Evolutionary conservation across 225 moss, liverwort and hornwort genomes (phyloP).

Genomic region (Pseudisothecium myosuroides): DNA sequence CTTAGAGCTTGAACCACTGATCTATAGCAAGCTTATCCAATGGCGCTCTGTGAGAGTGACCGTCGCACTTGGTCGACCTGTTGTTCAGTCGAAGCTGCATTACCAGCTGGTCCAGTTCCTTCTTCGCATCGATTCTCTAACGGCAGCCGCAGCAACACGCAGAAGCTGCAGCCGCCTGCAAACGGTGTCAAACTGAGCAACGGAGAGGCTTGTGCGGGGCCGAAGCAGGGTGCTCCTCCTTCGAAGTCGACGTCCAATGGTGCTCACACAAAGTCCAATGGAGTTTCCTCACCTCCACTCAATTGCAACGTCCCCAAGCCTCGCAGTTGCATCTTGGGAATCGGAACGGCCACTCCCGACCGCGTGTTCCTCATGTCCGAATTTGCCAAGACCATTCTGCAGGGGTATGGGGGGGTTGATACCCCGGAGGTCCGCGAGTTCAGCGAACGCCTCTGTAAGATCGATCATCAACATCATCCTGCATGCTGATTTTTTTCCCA

Average conservation of each 20-base stretch:
- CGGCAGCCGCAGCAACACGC: background rate
- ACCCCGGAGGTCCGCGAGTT: conserved; percentile 9
- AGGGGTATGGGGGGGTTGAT: background rate
- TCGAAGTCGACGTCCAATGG: background rate
- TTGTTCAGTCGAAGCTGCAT: background rate
- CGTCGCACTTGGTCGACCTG: conserved; percentile 14
- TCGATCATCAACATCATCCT: background rate
- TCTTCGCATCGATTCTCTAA: background rate
- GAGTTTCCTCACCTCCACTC: background rate
- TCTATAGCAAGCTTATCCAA: background rate
- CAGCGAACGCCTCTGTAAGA: conserved; percentile 30
- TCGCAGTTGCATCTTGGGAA: conserved; percentile 31
- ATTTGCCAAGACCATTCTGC: conserved; percentile 5
- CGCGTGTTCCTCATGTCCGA: conserved; percentile 16
- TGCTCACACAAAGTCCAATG: background rate
- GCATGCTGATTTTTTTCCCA: background rate
- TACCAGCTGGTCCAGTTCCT: background rate
- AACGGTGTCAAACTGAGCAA: background rate
- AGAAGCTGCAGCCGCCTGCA: background rate
- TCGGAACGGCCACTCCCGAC: conserved; percentile 34
- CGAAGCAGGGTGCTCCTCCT: background rate
- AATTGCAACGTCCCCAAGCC: background rate
- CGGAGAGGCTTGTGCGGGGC: background rate
- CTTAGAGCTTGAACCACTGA: background rate
- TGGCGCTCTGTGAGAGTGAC: conserved; percentile 8